Conservation (phyloP, 805 yeast genomes). For the Saturnispora zaruensis region DNA sequence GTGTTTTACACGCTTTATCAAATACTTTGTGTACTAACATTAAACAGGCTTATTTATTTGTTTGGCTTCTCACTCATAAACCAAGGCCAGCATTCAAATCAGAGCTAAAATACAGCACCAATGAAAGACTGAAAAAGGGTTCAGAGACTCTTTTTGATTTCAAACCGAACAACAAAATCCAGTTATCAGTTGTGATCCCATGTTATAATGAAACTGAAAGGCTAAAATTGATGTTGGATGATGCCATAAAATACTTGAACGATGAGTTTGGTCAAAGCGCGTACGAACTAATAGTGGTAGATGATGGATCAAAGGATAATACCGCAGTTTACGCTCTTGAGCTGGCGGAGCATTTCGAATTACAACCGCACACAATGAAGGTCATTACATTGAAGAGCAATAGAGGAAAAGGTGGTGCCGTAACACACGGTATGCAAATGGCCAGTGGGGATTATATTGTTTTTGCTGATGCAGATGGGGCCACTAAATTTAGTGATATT, state of each 20-base stretch:
- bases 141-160: slow-evolving; percentile 31
- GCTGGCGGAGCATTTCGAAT: slow-evolving; percentile 42
- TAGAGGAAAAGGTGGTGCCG: slow-evolving; percentile 96
- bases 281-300: slow-evolving; percentile 80
- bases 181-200: slow-evolving; percentile 79
- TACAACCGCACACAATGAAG: slow-evolving; percentile 53
- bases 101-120: slow-evolving; percentile 48
- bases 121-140: slow-evolving; percentile 28
- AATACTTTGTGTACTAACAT: slow-evolving; percentile 2
- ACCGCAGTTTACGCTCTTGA: slow-evolving; percentile 65
- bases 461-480: slow-evolving; percentile 98
- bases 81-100: slow-evolving; percentile 49
- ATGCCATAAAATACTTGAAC: slow-evolving; percentile 49
- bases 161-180: background rate
- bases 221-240: slow-evolving; percentile 62
- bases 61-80: slow-evolving; percentile 48
- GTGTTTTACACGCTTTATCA: background rate
- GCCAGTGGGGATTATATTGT: slow-evolving; percentile 64
- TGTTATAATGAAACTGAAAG: slow-evolving; percentile 82
- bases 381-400: slow-evolving; percentile 64
- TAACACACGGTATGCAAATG: slow-evolving; percentile 80
- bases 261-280: slow-evolving; percentile 18
- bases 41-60: slow-evolving; percentile 30
- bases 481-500: slow-evolving; percentile 71
- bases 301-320: slow-evolving; percentile 84